A percentile compares a stretch with the other conserved stretches of the same genome.
Evolutionary conservation across 345 rosid species (phyloP).

Genomic region (Moricandia moricandioides): DNA sequence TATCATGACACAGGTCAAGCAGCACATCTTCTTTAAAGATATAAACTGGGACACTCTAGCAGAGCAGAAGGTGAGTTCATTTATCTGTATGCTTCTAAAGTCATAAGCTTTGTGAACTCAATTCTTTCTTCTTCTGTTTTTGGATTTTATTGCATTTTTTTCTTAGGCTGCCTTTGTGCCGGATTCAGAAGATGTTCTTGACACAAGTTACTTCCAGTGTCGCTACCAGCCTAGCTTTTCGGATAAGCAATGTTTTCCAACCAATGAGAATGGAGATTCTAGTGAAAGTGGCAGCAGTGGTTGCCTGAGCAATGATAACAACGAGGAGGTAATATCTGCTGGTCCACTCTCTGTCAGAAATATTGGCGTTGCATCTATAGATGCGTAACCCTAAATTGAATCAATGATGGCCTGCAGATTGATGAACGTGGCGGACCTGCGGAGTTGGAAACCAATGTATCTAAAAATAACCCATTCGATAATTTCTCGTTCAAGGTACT

Average conservation of each 20-base stretch:
- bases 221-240: constrained; percentile 46
- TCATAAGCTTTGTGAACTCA: background rate
- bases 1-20: constrained; percentile 64
- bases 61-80: constrained; percentile 65
- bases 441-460: constrained; percentile 51
- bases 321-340: constrained; percentile 56
- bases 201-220: constrained; percentile 88
- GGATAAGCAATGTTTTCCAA: constrained; percentile 48
- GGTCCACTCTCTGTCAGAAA: background rate
- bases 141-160: constrained; percentile 15
- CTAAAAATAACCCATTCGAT: constrained; percentile 73
- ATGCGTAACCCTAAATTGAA: constrained; percentile 14
- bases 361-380: constrained; percentile 1
- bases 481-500: constrained; percentile 91
- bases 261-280: constrained; percentile 63
- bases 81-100: constrained; percentile 5
- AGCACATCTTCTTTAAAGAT: constrained; percentile 81
- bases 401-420: constrained; percentile 53
- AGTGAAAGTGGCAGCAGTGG: constrained; percentile 84
- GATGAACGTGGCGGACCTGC: constrained; percentile 61
- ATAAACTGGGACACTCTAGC: constrained; percentile 95
- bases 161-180: constrained; percentile 90
- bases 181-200: constrained; percentile 65
- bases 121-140: background rate
- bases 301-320: constrained; percentile 69